These are phyloP conservation scores for Austroboletus rostrupii DNA, from an alignment of 1,284 basidiomycete species.

Conservation along the genomic window DNA sequence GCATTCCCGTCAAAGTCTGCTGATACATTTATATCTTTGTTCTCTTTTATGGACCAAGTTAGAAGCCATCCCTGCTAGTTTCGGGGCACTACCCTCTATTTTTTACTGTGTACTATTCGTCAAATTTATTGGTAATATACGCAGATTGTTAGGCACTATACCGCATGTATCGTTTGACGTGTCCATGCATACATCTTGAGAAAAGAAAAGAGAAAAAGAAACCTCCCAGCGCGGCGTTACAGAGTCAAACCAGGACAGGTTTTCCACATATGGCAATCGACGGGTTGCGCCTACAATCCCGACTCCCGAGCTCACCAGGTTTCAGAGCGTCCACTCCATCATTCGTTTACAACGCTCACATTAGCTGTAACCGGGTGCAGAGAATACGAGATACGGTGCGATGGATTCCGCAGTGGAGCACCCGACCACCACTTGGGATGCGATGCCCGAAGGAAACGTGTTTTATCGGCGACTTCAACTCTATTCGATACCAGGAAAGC, in stretches of 20 bases:
- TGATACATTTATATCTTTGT: conserved; percentile 31
- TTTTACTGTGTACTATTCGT: background rate
- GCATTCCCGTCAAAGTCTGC: conserved; percentile 54
- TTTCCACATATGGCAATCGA: conserved; percentile 6
- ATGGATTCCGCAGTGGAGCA: conserved; percentile 52
- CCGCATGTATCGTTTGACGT: background rate
- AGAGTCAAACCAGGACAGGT: too few species aligned
- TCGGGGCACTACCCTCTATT: background rate
- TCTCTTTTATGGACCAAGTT: background rate
- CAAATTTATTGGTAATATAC: conserved; percentile 3
- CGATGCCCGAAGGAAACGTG: conserved; percentile 73
- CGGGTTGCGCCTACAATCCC: background rate
- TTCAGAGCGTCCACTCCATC: background rate
- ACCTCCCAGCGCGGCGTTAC: too few species aligned
- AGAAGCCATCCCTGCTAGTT: background rate
- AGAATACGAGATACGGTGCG: background rate
- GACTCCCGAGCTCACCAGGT: background rate
- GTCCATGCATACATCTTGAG: background rate
- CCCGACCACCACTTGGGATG: conserved; percentile 74
- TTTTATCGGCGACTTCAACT: conserved; percentile 81
- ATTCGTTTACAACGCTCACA: background rate
- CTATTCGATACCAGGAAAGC: conserved; percentile 80
- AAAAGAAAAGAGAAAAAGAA: too few species aligned
- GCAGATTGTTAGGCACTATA: too few species aligned
- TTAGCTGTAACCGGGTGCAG: background rate